Conservation (phyloP, 1,139 yeast species). For the Chernovozyma aurita region DNA sequence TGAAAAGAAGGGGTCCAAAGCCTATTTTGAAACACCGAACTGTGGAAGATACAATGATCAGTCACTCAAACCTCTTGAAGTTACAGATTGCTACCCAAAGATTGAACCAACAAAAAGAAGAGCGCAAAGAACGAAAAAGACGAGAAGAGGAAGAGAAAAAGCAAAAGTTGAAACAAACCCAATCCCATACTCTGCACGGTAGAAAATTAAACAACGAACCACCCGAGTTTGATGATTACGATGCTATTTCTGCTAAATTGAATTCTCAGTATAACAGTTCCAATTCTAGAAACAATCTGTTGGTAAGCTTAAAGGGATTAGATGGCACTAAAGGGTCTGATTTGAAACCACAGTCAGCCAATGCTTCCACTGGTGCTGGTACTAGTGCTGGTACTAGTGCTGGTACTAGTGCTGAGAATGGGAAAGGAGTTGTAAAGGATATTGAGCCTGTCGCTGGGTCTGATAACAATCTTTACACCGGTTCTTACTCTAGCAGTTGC, state of each 20-base stretch:
- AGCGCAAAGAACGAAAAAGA: conserved; percentile 15
- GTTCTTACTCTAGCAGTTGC: background rate
- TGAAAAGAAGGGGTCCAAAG: conserved; percentile 34
- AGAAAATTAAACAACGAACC: conserved; percentile 15
- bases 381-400: background rate
- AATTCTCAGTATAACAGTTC: conserved; percentile 46
- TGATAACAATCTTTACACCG: background rate
- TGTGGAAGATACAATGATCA: conserved; percentile 67
- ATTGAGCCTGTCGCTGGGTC: background rate
- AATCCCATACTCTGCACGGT: conserved; percentile 6
- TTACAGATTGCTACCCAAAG: conserved; percentile 41
- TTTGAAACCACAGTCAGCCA: no score
- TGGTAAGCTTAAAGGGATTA: conserved; percentile 1
- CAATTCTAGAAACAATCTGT: conserved; percentile 3
- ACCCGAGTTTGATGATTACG: conserved; percentile 51
- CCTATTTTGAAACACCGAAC: conserved; percentile 82
- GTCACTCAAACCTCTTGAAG: conserved; percentile 49
- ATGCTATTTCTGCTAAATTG: conserved; percentile 54
- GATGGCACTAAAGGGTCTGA: background rate
- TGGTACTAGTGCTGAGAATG: background rate
- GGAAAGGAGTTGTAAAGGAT: background rate
- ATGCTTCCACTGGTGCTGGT: background rate
- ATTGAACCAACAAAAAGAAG: conserved; percentile 21
- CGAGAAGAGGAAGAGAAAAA: conserved; percentile 15
- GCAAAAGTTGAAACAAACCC: conserved; percentile 12